These are phyloP conservation scores for Circinella minor DNA, from an alignment of 371 early-diverging fungal genomes.

Conservation along the genomic window DNA sequence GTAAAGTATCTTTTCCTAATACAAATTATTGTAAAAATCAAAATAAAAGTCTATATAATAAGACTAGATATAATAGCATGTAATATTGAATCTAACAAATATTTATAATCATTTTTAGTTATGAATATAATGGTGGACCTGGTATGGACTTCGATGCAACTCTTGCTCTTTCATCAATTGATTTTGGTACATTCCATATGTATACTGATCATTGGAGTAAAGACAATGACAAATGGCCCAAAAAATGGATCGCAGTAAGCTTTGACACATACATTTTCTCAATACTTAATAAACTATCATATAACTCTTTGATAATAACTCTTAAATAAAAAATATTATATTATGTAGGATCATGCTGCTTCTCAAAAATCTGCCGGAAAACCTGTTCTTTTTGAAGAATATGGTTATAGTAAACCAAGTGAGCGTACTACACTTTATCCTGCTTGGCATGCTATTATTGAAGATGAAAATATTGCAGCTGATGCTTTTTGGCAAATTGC, in stretches of 20 bases:
- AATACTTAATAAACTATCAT: no score
- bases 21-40: no score
- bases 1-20: not conserved
- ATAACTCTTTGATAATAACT: no score
- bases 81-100: no score
- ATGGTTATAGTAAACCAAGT: not conserved
- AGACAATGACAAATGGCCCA: not conserved
- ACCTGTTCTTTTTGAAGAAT: slow-evolving; percentile 17
- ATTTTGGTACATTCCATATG: slow-evolving; percentile 17
- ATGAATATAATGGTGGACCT: slow-evolving; percentile 11
- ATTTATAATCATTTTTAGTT: not conserved
- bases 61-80: no score
- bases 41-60: no score
- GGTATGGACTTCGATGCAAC: slow-evolving; percentile 14
- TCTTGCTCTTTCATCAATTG: slow-evolving; percentile 11
- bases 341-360: slow-evolving; percentile 7
- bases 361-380: slow-evolving; percentile 4
- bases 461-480: slow-evolving; percentile 8
- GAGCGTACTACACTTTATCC: slow-evolving; percentile 2
- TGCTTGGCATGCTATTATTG: slow-evolving; percentile 5
- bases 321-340: no score
- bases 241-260: slow-evolving; percentile 9
- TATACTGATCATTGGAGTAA: slow-evolving; percentile 10
- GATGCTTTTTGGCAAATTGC: slow-evolving; percentile 18
- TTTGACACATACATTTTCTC: no score